Evolutionary conservation across 1,284 basidiomycete species (phyloP).

Genomic region (Moesziomyces sp.): DNA sequence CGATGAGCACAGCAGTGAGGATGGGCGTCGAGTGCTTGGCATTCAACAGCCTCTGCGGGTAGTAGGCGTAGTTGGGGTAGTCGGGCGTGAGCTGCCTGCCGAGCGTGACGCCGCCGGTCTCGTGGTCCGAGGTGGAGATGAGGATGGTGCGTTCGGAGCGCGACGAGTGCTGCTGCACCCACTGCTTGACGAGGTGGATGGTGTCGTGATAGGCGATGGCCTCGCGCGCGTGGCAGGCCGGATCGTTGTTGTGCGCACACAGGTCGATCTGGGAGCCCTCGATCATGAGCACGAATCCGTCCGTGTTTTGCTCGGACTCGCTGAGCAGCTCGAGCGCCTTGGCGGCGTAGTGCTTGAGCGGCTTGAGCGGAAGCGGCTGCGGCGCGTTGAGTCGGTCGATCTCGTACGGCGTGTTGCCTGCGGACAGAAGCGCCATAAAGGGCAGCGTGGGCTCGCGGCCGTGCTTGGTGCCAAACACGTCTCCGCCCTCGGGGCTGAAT

Average conservation of each 20-base stretch:
- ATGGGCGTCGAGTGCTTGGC: slow-evolving; percentile 66
- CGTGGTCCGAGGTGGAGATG: slow-evolving; percentile 68
- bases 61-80: slow-evolving; percentile 67
- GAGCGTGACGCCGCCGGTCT: slow-evolving; percentile 69
- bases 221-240: slow-evolving; percentile 62
- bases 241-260: slow-evolving; percentile 61
- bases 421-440: slow-evolving; percentile 52
- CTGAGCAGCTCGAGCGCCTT: slow-evolving; percentile 47
- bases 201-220: slow-evolving; percentile 68
- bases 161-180: slow-evolving; percentile 62
- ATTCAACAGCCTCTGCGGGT: slow-evolving; percentile 66
- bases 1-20: slow-evolving; percentile 55
- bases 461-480: slow-evolving; percentile 7
- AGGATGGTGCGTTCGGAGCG: slow-evolving; percentile 63
- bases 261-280: slow-evolving; percentile 66
- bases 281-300: slow-evolving; percentile 64
- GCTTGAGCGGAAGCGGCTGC: slow-evolving; percentile 29
- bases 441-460: slow-evolving; percentile 31
- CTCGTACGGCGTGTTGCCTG: slow-evolving; percentile 64
- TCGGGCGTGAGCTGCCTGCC: slow-evolving; percentile 65
- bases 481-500: neutral
- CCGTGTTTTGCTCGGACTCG: slow-evolving; percentile 25
- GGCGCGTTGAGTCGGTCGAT: slow-evolving; percentile 57
- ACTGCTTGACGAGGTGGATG: slow-evolving; percentile 62
- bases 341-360: slow-evolving; percentile 39